These are phyloP conservation scores for Candida tallmaniae DNA, from an alignment of 805 yeast species.

Conservation along the genomic window DNA sequence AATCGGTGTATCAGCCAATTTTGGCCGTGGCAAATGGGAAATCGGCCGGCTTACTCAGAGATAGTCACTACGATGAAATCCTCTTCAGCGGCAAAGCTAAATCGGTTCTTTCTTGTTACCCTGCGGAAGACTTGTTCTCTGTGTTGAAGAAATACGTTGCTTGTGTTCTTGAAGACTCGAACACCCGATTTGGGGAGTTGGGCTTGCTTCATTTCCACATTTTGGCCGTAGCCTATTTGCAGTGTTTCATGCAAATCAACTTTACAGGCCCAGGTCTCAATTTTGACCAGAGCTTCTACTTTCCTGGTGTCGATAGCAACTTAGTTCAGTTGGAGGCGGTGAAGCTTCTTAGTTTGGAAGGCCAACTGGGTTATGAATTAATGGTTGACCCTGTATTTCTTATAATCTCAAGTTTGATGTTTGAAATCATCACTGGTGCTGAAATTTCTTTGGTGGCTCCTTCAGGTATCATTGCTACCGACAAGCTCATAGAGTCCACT, in stretches of 20 bases:
- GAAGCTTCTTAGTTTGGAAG: constrained; percentile 48
- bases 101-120: constrained; percentile 17
- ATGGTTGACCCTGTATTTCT: constrained; percentile 33
- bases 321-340: constrained; percentile 28
- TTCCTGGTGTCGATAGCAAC: constrained; percentile 17
- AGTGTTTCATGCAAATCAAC: constrained; percentile 68
- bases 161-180: not conserved
- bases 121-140: constrained; percentile 15
- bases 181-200: constrained; percentile 3
- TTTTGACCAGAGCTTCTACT: constrained; percentile 26
- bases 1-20: constrained; percentile 14
- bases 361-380: constrained; percentile 66
- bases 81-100: constrained; percentile 14
- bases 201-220: constrained; percentile 23
- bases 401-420: constrained; percentile 24
- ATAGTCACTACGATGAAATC: constrained; percentile 15
- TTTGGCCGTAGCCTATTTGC: constrained; percentile 59
- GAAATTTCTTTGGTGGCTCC: constrained; percentile 5
- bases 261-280: constrained; percentile 76
- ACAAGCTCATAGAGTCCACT: constrained; percentile 3
- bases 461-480: not conserved
- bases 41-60: constrained; percentile 19
- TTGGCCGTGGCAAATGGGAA: constrained; percentile 20
- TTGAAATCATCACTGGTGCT: constrained; percentile 38
- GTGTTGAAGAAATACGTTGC: constrained; percentile 17